Evolutionary conservation across 148 eudicot species (phyloP).

Genomic region (Fallopia convolvulus): DNA sequence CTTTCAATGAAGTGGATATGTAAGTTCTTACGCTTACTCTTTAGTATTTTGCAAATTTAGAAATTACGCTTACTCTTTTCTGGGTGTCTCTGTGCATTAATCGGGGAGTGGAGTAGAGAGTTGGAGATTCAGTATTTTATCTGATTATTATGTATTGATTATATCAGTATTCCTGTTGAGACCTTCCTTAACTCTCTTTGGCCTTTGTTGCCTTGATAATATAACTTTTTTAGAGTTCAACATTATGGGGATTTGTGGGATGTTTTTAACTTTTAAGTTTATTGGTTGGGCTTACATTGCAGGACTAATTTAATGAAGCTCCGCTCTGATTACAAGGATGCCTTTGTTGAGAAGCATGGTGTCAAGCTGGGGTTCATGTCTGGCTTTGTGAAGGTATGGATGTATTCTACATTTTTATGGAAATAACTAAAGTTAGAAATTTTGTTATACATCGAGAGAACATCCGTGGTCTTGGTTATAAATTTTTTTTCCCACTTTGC

Average conservation of each 20-base stretch:
- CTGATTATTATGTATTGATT: not conserved
- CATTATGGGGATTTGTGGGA: not conserved
- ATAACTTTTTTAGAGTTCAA: not conserved
- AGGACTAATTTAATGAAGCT: slow-evolving; percentile 99
- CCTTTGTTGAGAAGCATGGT: slow-evolving; percentile 93
- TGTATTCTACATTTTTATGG: not conserved
- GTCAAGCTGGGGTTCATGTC: slow-evolving; percentile 97
- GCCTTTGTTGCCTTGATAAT: not conserved
- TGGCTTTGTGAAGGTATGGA: slow-evolving; percentile 78
- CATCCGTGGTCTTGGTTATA: not conserved
- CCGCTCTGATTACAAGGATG: slow-evolving; percentile 96
- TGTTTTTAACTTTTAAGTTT: not conserved
- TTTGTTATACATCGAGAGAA: not conserved
- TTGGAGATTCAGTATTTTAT: not conserved
- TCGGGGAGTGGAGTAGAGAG: not conserved
- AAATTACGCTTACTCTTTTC: not conserved
- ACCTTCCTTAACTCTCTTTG: not conserved
- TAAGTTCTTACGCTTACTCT: slow-evolving; percentile 24
- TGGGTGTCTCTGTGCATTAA: not conserved
- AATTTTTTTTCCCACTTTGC: not conserved
- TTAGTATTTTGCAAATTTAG: not conserved
- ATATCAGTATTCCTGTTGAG: not conserved
- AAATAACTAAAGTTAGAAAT: not conserved
- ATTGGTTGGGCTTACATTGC: slow-evolving; percentile 2
- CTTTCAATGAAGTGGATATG: slow-evolving; percentile 96